Base-by-base conservation (phyloP, 768 basidiomycete genomes). In the Hemileccinum rubropunctum region DNA sequence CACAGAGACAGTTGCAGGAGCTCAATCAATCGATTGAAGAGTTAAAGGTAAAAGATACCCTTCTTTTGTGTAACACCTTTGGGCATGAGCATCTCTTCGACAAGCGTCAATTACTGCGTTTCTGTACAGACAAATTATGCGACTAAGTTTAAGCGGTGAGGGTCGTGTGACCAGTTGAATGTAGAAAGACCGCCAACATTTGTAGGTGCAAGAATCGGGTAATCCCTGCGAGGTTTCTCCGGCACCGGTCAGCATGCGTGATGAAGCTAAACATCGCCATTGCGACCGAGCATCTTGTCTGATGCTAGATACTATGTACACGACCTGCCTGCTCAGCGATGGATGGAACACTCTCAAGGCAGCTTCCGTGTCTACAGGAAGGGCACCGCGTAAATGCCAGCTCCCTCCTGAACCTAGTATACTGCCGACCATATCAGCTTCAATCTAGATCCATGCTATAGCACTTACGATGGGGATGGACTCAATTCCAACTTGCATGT, bases 31-130 rank as follows among this genome's bases (percentile, higher is more conserved):
- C 34, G 58, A 50, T 8, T 57, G 65, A 35, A 63, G 67, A 4
- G 66, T 77, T 26, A 70, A 70, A 50, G 77, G 77, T 5, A 64
- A 55, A 4, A 68, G 78, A 48, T 77, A 75, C 62, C 59, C 56
- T 40, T 43, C 53, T 7, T n/a, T 44, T 27, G 52, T 50, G 3
- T 43, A 52, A 45, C 36, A 53, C 15, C 64, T 74, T 43, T 76
- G 73, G 69, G 65, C 58, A 33, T 73, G 51, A 68, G 47, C 32
- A 35, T 3, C 13, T 23, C 27, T 33, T n/a, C n/a, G n/a, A n/a
- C 34, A 2, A 3, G 45, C 18, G 26, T 36, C 28, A 27, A 18
- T 15, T 12, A 20, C n/a, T n/a, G 10, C 2, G 12, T 14, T 15
- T 14, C 14, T 38, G 48, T 49, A 53, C 30, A 35, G 20, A 34